Evolutionary conservation across 495 filamentous ascomycete species (phyloP), one percentile per base, ranked within the genome.

Genomic region (Amphirosellinia nigrospora): DNA sequence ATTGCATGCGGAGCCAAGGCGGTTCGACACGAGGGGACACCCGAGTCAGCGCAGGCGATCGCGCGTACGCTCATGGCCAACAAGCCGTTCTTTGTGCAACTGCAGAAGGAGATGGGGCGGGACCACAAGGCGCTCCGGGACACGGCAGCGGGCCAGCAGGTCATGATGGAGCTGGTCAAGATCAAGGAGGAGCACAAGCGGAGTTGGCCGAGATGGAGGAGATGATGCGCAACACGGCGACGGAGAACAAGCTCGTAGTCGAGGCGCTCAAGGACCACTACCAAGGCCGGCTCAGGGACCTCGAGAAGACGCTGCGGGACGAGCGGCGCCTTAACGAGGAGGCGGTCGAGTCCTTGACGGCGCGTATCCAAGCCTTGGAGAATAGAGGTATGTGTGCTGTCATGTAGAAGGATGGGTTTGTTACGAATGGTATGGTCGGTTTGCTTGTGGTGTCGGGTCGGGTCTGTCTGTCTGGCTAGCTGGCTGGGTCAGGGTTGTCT

Each of bases 21-120:
- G 30, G 39, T 70, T 26, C 76, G 75, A 10, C 68, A 81, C 41
- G 67, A 69, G 62, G 76, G 78, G 3, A 74, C 68, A 16, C 62
- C 66, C 15, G 64, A 73, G 30, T 82, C 80, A 23, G 78, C 78
- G 7, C 38, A 64, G 36, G 26, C 67, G 2, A 72, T 83, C 32
- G 71, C 80, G 71, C 38, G 70, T 52, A 68, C 38, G 38, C 64
- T 74, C 32, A 65, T 72, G 63, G 50, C 39, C 5, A 72, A 75
- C 19, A 71, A 73, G 66, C 70, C 71, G 26, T 75, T 75, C 71
- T 73, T 70, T 39, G 19, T 80, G 23, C 74, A 77, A 61, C 75
- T 85, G 34, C 82, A 85, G 67, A 69, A 79, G 52, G 79, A 83
- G 69, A 73, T 85, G 39, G 79, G 79, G 13, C 66, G 74, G 36